phyloP scores from a whole-genome alignment of 2,329 filamentous ascomycete genomes.

The Scedosporium aurantiacum region DNA sequence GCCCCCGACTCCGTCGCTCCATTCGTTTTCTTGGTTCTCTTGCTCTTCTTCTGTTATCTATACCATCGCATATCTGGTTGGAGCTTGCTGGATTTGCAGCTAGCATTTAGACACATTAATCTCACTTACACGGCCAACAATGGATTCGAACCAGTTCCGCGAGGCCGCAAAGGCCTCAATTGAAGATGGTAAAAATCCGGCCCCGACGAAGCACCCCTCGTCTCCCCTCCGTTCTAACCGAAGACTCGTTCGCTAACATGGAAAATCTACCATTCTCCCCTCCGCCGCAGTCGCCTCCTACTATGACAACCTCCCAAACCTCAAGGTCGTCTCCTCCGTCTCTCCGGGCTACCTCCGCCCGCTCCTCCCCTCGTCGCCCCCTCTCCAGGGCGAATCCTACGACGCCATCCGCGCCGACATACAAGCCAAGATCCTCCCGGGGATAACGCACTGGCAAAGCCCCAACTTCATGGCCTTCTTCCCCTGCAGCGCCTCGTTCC shows the following conservation, averaged over 20 bases:
- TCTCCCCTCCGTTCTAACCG: not conserved
- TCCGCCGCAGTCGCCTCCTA: constrained; percentile 59
- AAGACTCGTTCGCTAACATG: not conserved
- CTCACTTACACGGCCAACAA: constrained; percentile 22
- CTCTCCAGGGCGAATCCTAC: constrained; percentile 61
- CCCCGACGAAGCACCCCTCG: not conserved
- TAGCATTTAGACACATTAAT: not conserved
- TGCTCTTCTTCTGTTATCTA: too few relatives aligned
- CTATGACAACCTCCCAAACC: constrained; percentile 61
- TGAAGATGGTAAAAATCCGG: constrained; percentile 60
- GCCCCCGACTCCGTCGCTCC: too few relatives aligned
- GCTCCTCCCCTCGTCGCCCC: constrained; percentile 59
- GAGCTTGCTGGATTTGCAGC: not conserved
- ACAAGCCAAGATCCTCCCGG: constrained; percentile 76
- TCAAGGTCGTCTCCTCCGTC: constrained; percentile 65
- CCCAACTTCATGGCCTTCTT: constrained; percentile 97
- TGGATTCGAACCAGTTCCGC: constrained; percentile 73
- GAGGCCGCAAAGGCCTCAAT: constrained; percentile 66
- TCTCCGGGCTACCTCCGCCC: constrained; percentile 77
- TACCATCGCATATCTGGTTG: too few relatives aligned
- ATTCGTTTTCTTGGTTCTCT: too few relatives aligned
- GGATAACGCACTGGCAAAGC: constrained; percentile 88
- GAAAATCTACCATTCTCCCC: constrained; percentile 8
- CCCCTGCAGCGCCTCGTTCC: constrained; percentile 70
- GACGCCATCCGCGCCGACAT: constrained; percentile 71